Percentiles rank a stretch among this genome's conserved stretches.
phyloP scores from a whole-genome alignment of 2,329 filamentous ascomycete species.

The Ceratocystis eucalypticola region DNA sequence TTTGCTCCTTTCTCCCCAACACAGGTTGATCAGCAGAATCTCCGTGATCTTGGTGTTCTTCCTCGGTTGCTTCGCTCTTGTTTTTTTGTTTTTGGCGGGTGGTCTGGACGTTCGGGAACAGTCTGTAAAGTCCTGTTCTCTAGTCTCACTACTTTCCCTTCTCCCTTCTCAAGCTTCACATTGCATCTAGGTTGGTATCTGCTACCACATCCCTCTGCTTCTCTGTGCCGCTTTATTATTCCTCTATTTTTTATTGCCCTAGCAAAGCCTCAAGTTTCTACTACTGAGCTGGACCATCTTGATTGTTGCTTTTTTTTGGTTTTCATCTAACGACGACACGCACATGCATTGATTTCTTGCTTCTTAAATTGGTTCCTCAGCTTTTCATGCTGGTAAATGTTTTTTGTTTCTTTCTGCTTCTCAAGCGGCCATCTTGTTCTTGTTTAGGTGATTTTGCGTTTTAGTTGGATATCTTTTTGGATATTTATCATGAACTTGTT shows the following conservation, averaged over 20 bases:
- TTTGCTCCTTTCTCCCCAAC: not conserved
- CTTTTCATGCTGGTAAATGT: not conserved
- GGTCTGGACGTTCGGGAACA: not conserved
- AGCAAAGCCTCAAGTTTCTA: not conserved
- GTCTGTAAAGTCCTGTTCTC: not conserved
- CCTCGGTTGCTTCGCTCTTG: conserved; percentile 3
- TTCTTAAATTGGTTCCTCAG: conserved; percentile 9
- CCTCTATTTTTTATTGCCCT: not conserved
- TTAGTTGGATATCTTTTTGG: not conserved
- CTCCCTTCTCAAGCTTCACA: not conserved
- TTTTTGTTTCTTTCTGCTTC: not conserved
- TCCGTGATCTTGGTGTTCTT: not conserved
- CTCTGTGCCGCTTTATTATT: not conserved
- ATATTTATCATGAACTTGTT: not conserved
- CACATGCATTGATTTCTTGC: conserved; percentile 10
- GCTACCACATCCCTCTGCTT: not conserved
- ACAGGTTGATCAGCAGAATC: not conserved
- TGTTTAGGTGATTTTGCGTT: not conserved
- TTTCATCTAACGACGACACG: conserved; percentile 9
- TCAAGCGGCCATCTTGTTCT: not conserved
- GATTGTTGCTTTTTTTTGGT: not conserved
- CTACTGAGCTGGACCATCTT: not conserved
- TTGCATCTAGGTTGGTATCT: not conserved
- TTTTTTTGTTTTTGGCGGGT: conserved; percentile 6
- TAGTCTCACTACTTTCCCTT: not conserved